These are phyloP conservation scores for Pseudohalonectria lignicola DNA, from an alignment of 2,329 filamentous ascomycete species.

Conservation along the genomic window DNA sequence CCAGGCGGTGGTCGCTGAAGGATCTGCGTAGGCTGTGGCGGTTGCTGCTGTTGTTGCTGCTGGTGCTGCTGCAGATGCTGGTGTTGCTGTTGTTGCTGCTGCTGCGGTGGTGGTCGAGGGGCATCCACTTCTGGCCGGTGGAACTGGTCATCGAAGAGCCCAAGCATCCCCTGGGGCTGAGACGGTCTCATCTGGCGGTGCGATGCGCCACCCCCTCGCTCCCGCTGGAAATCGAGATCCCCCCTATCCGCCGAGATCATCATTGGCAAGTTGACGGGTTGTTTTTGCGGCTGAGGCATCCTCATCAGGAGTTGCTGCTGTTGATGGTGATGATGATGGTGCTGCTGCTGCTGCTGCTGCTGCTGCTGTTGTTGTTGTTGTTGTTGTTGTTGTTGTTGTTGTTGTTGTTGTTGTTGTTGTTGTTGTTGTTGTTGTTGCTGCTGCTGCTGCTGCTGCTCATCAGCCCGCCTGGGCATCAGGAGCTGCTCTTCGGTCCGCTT, in stretches of 20 bases:
- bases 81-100: slow-evolving; percentile 19
- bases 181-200: slow-evolving; percentile 26
- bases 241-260: slow-evolving; percentile 39
- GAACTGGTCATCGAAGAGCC: slow-evolving; percentile 43
- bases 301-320: slow-evolving; percentile 21
- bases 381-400: no score
- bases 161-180: slow-evolving; percentile 22
- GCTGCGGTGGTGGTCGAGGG: slow-evolving; percentile 10
- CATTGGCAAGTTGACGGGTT: slow-evolving; percentile 29
- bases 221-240: slow-evolving; percentile 34
- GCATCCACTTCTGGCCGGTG: slow-evolving; percentile 34
- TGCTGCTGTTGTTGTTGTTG: no score
- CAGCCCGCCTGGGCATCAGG: no score
- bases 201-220: slow-evolving; percentile 17
- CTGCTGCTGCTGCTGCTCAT: no score
- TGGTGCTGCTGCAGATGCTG: slow-evolving; percentile 53
- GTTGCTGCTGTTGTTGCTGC: slow-evolving; percentile 11
- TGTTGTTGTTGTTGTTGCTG: no score
- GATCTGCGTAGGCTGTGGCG: slow-evolving; percentile 50
- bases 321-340: no score
- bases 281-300: slow-evolving; percentile 39
- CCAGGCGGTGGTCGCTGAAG: slow-evolving; percentile 52
- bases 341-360: no score
- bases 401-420: no score
- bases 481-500: slow-evolving; percentile 41